Base-by-base conservation (phyloP, 2,329 filamentous ascomycete species). In the Myriosclerotinia curreyana region DNA sequence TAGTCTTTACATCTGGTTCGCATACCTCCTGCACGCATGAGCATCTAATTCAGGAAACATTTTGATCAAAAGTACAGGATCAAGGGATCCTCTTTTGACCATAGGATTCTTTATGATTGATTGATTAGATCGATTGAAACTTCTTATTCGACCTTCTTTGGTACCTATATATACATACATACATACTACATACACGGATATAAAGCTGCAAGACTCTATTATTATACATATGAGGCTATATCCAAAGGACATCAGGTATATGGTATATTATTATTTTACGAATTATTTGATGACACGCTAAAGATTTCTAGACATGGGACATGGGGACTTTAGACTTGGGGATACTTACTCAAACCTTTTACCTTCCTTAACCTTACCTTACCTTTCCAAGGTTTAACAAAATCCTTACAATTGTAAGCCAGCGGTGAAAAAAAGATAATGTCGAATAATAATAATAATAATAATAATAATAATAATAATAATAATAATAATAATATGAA, bases 1-100 rank as follows among this genome's bases (percentile, higher is more conserved):
- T 58, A 58, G 60, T 48, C 44, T 20, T 63, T 34, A 34, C 52
- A 36, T 38, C 22, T 56, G 31, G 48, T 25, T 46, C n/a, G 60
- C 51, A 62, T 34, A 31, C 51, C 22, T 61, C 48, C 48, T 52
- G 31, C 25, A 38, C 51, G 49, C 49, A 46, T 56, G n/a, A 46
- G 44, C n/a, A 48, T 58, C 60, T 62, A 62, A 62, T 62, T 62
- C 42, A n/a, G 52, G 60, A 62, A 49, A 34, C 60, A 40, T 58
- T 20, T 14, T 12, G 42, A 36, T 58, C 55, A 14, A 20, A 20
- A 56, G 54, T 34, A 22, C 7, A 58, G 54, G 54, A 58, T 31
- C 54, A 58, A 46, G 54, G 40, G 54, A 46, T 56, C 54, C 54
- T 28, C 54, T 56, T 56, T 56, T 22, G 54, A 46, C 54, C 54